phyloP scores from a whole-genome alignment of 164 flowering plant genomes.

The Vitis rotundifolia region DNA sequence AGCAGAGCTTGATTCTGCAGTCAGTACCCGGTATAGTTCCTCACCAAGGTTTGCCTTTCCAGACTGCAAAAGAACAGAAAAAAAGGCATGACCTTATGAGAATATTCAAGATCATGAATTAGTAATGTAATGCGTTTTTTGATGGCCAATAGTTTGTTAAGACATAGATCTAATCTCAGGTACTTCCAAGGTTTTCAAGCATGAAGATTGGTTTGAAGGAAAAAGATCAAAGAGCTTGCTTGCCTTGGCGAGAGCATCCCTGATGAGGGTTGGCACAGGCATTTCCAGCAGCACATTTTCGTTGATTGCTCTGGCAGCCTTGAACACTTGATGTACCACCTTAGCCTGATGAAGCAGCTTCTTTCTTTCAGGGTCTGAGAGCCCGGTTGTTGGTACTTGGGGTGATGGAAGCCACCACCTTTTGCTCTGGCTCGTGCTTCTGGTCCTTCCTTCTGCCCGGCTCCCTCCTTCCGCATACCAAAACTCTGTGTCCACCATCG shows the following conservation, averaged over 20 bases:
- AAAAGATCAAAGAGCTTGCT: conserved; percentile 10
- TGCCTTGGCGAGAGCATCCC: conserved; percentile 76
- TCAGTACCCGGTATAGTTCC: conserved; percentile 54
- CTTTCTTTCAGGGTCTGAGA: conserved; percentile 61
- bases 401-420: conserved; percentile 98
- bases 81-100: neutral
- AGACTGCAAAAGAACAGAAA: conserved; percentile 41
- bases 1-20: conserved; percentile 37
- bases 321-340: conserved; percentile 77
- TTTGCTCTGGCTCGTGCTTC: conserved; percentile 47
- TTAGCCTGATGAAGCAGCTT: conserved; percentile 57
- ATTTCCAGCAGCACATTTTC: conserved; percentile 67
- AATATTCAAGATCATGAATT: no score
- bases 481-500: conserved; percentile 82
- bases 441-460: conserved; percentile 74
- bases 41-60: conserved; percentile 75
- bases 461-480: conserved; percentile 95
- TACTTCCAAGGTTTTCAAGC: neutral
- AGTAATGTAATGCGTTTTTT: no score
- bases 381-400: conserved; percentile 69
- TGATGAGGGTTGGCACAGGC: conserved; percentile 63
- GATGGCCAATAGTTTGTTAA: no score
- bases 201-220: neutral
- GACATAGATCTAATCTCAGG: no score
- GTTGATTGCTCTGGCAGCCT: conserved; percentile 86